Evolutionary conservation across 169 alveolate genomes (phyloP).

Genomic region (Cryptosporidium canis): DNA sequence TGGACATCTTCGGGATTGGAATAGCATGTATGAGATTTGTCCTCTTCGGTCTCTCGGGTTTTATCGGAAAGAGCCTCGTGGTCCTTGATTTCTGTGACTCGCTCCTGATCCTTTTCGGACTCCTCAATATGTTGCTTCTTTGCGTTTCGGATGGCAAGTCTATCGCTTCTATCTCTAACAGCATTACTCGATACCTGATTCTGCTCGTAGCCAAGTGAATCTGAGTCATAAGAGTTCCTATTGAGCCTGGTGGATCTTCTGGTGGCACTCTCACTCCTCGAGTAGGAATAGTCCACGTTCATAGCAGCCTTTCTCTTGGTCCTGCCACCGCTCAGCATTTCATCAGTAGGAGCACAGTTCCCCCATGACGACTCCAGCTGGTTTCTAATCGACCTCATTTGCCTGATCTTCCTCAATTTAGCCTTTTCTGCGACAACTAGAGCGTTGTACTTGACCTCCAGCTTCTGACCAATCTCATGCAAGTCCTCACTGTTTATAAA

Average conservation of each 20-base stretch:
- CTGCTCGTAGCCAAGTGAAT: not conserved
- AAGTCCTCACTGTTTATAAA: conserved; percentile 13
- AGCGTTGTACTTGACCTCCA: conserved; percentile 33
- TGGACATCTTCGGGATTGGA: not conserved
- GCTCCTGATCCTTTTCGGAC: conserved; percentile 7
- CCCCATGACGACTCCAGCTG: conserved; percentile 71
- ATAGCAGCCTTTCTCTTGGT: conserved; percentile 57
- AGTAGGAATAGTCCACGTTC: conserved; percentile 47
- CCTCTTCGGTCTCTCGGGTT: not conserved
- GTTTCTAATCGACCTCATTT: conserved; percentile 67
- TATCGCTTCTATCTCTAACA: conserved; percentile 42
- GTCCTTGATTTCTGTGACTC: too few relatives aligned
- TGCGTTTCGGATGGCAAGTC: conserved; percentile 57
- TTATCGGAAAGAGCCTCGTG: too few relatives aligned
- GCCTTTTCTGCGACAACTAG: conserved; percentile 67
- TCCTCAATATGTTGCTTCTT: conserved; percentile 59
- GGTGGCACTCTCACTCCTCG: conserved; percentile 13
- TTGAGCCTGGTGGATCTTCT: conserved; percentile 32
- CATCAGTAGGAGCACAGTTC: conserved; percentile 70
- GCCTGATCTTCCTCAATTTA: conserved; percentile 53
- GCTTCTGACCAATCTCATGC: conserved; percentile 34
- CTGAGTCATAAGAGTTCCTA: not conserved
- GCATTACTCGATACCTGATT: not conserved
- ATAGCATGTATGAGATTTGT: not conserved
- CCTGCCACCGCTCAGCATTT: conserved; percentile 67